Evolutionary conservation across 768 basidiomycete genomes (phyloP), one percentile per base, ranked within the genome.

Genomic region (Nevesoporus exiguus): DNA sequence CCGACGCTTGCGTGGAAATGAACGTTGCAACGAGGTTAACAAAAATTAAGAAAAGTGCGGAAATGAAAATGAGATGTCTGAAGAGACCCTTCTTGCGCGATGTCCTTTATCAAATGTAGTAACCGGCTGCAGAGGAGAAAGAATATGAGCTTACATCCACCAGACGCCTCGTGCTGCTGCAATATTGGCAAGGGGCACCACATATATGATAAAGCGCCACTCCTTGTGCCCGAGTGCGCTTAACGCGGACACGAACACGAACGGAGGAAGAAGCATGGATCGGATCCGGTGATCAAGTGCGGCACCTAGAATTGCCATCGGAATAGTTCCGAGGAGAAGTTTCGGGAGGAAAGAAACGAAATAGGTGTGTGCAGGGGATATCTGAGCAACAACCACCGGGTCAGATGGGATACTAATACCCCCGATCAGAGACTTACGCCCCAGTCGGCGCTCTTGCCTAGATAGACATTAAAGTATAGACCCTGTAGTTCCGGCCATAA

Each of bases 181-280:
- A 3, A 94, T 69, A 61, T 97, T 96, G 69, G 93, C 75, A 2
- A 83, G 65, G 0, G 95, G 94, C 0, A 98, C 81, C 17, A 84
- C 79, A 64, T 98, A 98, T 8, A 93, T 79, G 52, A 98, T 76
- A 71, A 99, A 99, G 7, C 97, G 81, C 97, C 97, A 99, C 71
- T 99, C 97, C 68, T 99, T 99, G 72, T 99, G 97, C 0, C 82
- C 86, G 1, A 98, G 75, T 29, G 66, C 74, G 66, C 93, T 94
- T 67, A 98, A 81, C 3, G 86, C 60, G 3, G 65, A 68, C 8
- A 92, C 64, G 55, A 87, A 89, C 1, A 64, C 53, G 5, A 84
- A 25, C 3, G 81, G 75, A 0, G 86, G 80, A 10, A 77, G 46
- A 5, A 86, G 69, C 34, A 88, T 73, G 3, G 71, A 65, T 4